phyloP scores from a whole-genome alignment of 768 basidiomycete species.

The Trametes cubensis region DNA sequence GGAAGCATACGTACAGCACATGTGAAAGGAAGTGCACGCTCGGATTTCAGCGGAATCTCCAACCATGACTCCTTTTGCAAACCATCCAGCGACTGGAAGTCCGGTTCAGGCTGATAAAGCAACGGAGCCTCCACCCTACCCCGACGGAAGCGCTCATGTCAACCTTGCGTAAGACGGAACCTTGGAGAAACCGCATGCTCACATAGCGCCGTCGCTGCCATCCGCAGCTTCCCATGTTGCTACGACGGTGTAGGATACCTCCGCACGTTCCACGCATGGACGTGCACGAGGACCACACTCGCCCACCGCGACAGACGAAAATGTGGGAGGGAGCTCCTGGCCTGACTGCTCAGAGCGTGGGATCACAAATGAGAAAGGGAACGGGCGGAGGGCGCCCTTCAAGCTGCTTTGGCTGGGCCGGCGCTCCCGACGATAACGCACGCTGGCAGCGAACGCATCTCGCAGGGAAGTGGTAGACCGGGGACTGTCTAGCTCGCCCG shows the following conservation, averaged over 20 bases:
- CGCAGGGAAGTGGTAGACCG: conserved; percentile 30
- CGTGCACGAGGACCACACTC: conserved; percentile 31
- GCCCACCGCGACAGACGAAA: conserved; percentile 43
- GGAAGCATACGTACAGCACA: conserved; percentile 57
- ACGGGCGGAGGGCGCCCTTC: conserved; percentile 29
- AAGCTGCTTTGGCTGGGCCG: conserved; percentile 26
- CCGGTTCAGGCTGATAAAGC: conserved; percentile 58
- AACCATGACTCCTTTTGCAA: conserved; percentile 59
- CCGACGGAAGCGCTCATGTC: conserved; percentile 11
- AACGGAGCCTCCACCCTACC: conserved; percentile 67
- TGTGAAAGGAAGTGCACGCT: conserved; percentile 61
- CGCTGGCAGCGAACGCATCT: conserved; percentile 33
- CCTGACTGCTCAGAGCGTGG: conserved; percentile 51
- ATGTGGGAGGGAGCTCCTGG: conserved; percentile 66
- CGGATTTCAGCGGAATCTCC: conserved; percentile 65
- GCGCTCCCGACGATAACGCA: conserved; percentile 26
- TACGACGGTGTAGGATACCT: conserved; percentile 57
- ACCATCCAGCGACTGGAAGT: conserved; percentile 61
- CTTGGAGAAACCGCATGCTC: conserved; percentile 28
- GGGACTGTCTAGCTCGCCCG: conserved; percentile 27
- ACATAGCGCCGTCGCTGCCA: conserved; percentile 51
- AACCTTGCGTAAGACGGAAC: conserved; percentile 4
- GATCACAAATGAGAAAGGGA: conserved; percentile 57
- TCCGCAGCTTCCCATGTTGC: conserved; percentile 63
- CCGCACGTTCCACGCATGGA: conserved; percentile 38